Conservation (phyloP, 2,329 filamentous ascomycete genomes). For the Xylariomycetidae sp. region DNA sequence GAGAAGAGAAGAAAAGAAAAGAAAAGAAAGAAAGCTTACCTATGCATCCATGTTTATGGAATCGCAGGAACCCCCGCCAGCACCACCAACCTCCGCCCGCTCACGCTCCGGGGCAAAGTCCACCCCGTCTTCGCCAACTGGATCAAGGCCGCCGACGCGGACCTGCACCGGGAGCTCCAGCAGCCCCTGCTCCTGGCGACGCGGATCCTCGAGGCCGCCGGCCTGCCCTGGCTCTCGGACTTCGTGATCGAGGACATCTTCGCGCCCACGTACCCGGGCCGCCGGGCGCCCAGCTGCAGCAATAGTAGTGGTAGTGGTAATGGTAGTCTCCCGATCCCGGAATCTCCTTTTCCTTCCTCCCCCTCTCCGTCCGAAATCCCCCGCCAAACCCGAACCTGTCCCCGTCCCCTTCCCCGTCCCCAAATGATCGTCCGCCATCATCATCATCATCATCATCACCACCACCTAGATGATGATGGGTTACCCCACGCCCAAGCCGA, state of each 20-base stretch:
- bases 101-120: constrained; percentile 22
- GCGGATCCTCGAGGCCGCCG: constrained; percentile 22
- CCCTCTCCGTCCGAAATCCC: no score
- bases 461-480: no score
- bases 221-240: constrained; percentile 29
- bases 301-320: no score
- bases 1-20: background rate
- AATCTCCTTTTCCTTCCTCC: no score
- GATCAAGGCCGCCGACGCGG: constrained; percentile 11
- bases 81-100: constrained; percentile 13
- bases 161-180: constrained; percentile 19
- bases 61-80: no score
- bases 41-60: no score
- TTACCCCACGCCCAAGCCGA: no score
- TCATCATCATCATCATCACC: no score
- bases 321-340: no score
- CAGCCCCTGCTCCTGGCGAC: constrained; percentile 28
- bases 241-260: constrained; percentile 29
- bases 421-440: background rate
- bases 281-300: constrained; percentile 9
- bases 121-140: constrained; percentile 28
- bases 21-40: no score
- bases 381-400: no score
- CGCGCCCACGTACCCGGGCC: constrained; percentile 21
- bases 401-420: no score